Base-by-base conservation (phyloP, 2,329 filamentous ascomycete genomes). In the Monosporascus cannonballus region DNA sequence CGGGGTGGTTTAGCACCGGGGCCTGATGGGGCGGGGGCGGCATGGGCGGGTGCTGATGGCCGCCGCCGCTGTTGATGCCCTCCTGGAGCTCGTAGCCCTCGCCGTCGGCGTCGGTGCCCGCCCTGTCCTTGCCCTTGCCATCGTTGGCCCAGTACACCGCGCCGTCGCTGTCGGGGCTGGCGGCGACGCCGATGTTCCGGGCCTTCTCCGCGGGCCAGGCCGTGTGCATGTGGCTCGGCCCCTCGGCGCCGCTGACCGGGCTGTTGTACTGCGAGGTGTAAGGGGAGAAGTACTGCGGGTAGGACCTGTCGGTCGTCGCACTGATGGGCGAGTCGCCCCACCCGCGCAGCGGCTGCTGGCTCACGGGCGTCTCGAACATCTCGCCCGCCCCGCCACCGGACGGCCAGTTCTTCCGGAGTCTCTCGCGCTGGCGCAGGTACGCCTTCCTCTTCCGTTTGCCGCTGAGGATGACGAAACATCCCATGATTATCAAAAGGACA, bases 201-300 rank as follows among this genome's bases (percentile, higher is more conserved):
- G 64, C 59, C 55, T 67, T 66, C 48, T 65, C 58, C 1, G 47
- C 45, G 9, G 72, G 75, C 75, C 74, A 76, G 17, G 66, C 59
- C 57, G 66, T 64, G 11, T 60, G 59, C 57, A 66, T 64, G 9
- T 59, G 57, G 0, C 63, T 60, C 2, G 59, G 52, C 18, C 63
- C 37, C 18, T 76, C 75, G 1, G 66, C 67, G 0, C 69, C 75
- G 50, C 72, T 79, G 54, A 81, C 72, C 1, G 82, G 82, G 60
- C 80, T 84, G 64, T 72, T 81, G 67, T 76, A 84, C 54, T 82
- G 78, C 41, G 80, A 83, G 20, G 72, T 74, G 61, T 85, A 85
- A 0, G 83, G 82, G 3, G 80, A 83, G 57, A 83, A 76, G 66
- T 84, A 81, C 6, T 71, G 74, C 1, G 71, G 68, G 56, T 71